Evolutionary conservation across 208 protist species (phyloP).

Genomic region (Strigomonas galati): DNA sequence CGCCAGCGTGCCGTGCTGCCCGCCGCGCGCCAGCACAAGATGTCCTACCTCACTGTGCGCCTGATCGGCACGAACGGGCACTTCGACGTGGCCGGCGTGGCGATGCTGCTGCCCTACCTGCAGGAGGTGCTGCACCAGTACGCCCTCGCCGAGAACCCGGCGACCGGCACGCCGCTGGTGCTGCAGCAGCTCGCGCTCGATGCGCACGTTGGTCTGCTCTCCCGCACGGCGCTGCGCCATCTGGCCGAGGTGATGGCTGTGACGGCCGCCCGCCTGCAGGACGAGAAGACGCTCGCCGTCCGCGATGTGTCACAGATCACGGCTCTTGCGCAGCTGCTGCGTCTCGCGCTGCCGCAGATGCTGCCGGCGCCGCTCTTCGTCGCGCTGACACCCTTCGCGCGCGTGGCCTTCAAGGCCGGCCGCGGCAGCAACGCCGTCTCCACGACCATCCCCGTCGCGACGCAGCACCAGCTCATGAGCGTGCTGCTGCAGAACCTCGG

Average conservation of each 20-base stretch:
- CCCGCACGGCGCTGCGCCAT: conserved; percentile 49
- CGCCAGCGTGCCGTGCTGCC: conserved; percentile 34
- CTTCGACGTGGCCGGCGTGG: conserved; percentile 51
- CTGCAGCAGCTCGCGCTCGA: conserved; percentile 55
- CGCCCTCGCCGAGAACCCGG: conserved; percentile 15
- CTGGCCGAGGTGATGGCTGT: conserved; percentile 55
- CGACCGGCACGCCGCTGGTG: conserved; percentile 25
- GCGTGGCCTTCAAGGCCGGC: conserved; percentile 82
- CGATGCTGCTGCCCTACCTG: conserved; percentile 58
- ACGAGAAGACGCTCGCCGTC: conserved; percentile 37
- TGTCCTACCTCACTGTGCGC: conserved; percentile 53
- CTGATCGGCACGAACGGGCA: conserved; percentile 61
- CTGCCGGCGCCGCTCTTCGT: conserved; percentile 79
- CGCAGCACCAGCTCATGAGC: conserved; percentile 86
- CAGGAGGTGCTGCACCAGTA: conserved; percentile 38
- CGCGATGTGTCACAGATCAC: conserved; percentile 68
- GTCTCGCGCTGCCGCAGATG: conserved; percentile 70
- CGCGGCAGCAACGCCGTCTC: conserved; percentile 62
- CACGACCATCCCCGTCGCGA: conserved; percentile 83
- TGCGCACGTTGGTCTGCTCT: conserved; percentile 56
- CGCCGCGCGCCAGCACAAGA: conserved; percentile 41
- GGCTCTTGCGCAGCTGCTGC: conserved; percentile 53
- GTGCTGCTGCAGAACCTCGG: conserved; percentile 82
- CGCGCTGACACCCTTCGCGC: conserved; percentile 62
- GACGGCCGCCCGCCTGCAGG: conserved; percentile 50